Base-by-base conservation (phyloP, 2,329 filamentous ascomycete genomes). In the Pseudocercospora crystallina region DNA sequence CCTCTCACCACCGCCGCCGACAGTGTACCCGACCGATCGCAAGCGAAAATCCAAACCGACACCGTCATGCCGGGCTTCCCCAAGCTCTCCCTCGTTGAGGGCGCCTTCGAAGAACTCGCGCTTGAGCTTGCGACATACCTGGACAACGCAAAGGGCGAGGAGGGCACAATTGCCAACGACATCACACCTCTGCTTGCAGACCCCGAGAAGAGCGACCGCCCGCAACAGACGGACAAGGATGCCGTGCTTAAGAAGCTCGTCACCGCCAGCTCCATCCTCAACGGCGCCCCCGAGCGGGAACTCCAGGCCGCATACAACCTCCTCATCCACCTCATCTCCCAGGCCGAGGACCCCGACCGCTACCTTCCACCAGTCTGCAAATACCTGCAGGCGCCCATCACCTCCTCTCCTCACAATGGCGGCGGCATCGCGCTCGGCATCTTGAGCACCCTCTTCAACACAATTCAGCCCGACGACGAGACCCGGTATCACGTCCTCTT, bases 241-340 rank as follows among this genome's bases (percentile, higher is more conserved):
- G 90, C 95, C 61, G 85, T 89, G 39, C 81, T 99, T 51, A 87
- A 91, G 78, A 91, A 90, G 80, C 80, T 99, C 60, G 89, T 97
- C 55, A 83, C 85, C 61, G 87, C 88, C 51, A 90, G 89, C 46
- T 74, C 81, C 46, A 81, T 81, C 43, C 79, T 99, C 69, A 95
- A 91, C 74, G 81, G 82, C 57, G 89, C 90, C 49, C 89, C 92
- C 52, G 94, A 99, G 80, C 95, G 94, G 81, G 92, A 97, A 74
- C 94, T 96, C 71, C 91, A 90, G 54, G 87, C 92, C 53, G 90
- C 92, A 55, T 96, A 96, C 77, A 97, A 99, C 77, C 86, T 97
- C 63, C 86, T 99, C 71, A 86, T 97, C 68, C 89, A 96, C 78
- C 85, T 99, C 54, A 84, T 95, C 61, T 81, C 90, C 65, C 89